These are phyloP conservation scores for Annulohypoxylon stygium DNA, from an alignment of 495 filamentous ascomycete species.

Conservation along the genomic window DNA sequence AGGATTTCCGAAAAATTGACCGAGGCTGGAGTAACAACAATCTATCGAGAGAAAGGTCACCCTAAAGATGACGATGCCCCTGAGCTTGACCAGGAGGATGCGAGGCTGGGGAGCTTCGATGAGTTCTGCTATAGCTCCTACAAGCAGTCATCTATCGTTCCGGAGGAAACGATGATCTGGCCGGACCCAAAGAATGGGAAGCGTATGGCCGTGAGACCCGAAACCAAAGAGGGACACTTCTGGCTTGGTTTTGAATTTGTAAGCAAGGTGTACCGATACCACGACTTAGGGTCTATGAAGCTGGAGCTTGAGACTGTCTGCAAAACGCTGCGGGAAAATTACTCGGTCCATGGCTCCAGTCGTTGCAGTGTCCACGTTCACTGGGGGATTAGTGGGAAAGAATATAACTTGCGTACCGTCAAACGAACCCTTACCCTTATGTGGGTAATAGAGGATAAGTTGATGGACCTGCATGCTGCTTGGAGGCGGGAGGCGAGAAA, in stretches of 20 bases:
- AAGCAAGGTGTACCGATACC: constrained; percentile 29
- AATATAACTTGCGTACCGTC: constrained; percentile 22
- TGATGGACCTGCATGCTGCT: constrained; percentile 38
- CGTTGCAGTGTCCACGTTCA: constrained; percentile 37
- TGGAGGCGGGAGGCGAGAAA: constrained; percentile 33
- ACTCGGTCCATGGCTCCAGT: constrained; percentile 22
- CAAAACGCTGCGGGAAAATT: constrained; percentile 21
- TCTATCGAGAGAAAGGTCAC: constrained; percentile 31
- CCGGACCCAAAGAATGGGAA: constrained; percentile 25
- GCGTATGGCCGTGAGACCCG: constrained; percentile 36
- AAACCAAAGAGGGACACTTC: constrained; percentile 27
- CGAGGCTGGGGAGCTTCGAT: constrained; percentile 30
- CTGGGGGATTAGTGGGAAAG: constrained; percentile 32
- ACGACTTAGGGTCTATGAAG: constrained; percentile 22
- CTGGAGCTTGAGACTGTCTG: constrained; percentile 28
- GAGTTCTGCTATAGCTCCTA: constrained; percentile 35
- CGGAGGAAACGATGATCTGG: constrained; percentile 45
- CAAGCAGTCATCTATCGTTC: constrained; percentile 24
- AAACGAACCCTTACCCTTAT: constrained; percentile 35
- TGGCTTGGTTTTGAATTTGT: constrained; percentile 44
- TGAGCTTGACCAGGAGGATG: not conserved
- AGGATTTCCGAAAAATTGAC: constrained; percentile 27
- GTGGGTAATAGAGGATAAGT: constrained; percentile 36
- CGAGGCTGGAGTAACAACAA: constrained; percentile 11
- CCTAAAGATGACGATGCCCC: constrained; percentile 18